Evolutionary conservation across 768 basidiomycete genomes (phyloP), one percentile per base, ranked within the genome.

Genomic region (Pilatotrama ljubarskyi): DNA sequence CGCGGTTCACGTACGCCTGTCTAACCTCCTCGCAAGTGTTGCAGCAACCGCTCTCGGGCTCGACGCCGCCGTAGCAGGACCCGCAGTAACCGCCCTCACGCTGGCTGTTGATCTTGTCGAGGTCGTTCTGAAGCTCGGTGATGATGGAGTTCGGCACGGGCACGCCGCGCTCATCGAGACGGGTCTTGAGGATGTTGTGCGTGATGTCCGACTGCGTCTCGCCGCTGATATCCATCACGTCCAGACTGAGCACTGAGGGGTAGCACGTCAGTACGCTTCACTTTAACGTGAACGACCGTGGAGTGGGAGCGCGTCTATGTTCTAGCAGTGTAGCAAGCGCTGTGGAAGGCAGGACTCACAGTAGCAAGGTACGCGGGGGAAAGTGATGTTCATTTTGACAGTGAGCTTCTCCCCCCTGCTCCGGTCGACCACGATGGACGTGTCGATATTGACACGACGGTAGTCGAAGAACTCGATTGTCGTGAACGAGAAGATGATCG

Each of bases 141-240:
- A 71, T 80, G 57, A 77, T 71, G 14, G 82, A 76, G 61, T 80
- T 80, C 25, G 84, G 77, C 25, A 97, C 81, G n/a, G 76, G 73
- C 4, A 69, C 68, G 2, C 94, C 93, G 3, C 75, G 64, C 18
- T 77, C 70, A 61, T 86, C 82, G 29, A 98, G 75, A 14, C 97
- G 85, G 13, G 84, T 87, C 73, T 98, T 98, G 56, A 87, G 68
- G 55, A 98, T 82, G 68, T 93, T 93, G 73, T 98, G 95, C 8
- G 93, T 84, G 49, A 98, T 72, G 69, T 98, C 93, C 59, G 89
- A 82, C 72, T 98, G 96, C 26, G 90, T 85, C 78, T 98, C 97
- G 25, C 97, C 97, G 59, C 91, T 93, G 59, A 99, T 97, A 70
- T 99, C 97, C 92, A 98, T 95, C 52, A 98, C 86, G 74, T 99